These are phyloP conservation scores for Fragilaria radians DNA, from an alignment of 108 stramenopile species.

Conservation along the genomic window DNA sequence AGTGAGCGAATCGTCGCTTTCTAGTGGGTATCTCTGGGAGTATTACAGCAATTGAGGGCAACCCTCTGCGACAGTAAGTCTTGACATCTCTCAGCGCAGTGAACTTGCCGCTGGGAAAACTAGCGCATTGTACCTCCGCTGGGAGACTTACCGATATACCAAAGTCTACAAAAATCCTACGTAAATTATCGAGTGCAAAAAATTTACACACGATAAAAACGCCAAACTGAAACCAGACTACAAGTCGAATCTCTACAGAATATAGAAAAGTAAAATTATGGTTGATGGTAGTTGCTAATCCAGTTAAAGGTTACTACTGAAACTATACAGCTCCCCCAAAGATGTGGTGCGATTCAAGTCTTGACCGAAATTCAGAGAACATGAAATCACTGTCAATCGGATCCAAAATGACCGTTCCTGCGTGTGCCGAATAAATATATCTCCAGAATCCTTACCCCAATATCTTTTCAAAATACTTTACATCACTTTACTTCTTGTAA, in stretches of 20 bases:
- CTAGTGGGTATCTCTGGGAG: too few relatives aligned
- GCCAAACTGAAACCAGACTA: background rate
- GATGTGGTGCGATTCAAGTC: background rate
- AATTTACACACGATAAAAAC: background rate
- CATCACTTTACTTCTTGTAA: slow-evolving; percentile 38
- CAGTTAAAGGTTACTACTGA: too few relatives aligned
- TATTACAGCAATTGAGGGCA: too few relatives aligned
- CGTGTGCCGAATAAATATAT: too few relatives aligned
- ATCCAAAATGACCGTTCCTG: too few relatives aligned
- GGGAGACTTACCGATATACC: background rate
- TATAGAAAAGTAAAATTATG: background rate
- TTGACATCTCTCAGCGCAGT: background rate
- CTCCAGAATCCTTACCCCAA: too few relatives aligned
- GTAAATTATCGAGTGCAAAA: background rate
- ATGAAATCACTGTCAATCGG: too few relatives aligned
- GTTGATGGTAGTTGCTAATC: background rate
- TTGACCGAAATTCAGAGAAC: background rate
- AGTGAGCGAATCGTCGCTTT: too few relatives aligned
- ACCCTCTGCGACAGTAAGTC: background rate
- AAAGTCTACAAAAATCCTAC: background rate
- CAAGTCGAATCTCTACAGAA: background rate
- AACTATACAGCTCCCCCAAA: too few relatives aligned
- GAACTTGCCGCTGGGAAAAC: background rate
- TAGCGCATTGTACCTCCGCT: background rate
- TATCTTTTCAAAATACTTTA: too few relatives aligned